Base-by-base conservation (phyloP, 306 rosid genomes). In the Dalbergia cochinchinensis region DNA sequence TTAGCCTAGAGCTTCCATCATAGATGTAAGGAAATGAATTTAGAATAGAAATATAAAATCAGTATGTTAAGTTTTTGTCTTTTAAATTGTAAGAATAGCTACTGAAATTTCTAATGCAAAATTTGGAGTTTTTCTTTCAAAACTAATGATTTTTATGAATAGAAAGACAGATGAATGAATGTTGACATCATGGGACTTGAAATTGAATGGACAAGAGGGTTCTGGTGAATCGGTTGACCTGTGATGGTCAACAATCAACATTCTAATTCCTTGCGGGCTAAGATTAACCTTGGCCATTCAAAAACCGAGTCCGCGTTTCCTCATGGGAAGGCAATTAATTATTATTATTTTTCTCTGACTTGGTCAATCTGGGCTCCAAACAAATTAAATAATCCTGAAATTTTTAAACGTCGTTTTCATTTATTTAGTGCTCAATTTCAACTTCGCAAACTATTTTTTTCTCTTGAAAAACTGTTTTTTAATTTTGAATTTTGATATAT, bases 221-320 rank as follows among this genome's bases (percentile, higher is more conserved):
- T 35, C 35, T 64, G 26, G 13, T 15, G 16, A 0, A 61, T 61
- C 0, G 44, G 45, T 34, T 14, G 45, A 63, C 20, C 34, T 12
- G 22, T 33, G 7, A 7, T n/a, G 16, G 76, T 71, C 63, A 51
- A 51, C 48, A n/a, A 31, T 51, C 62, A 51, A 53, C 26, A 33
- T 16, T 35, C 37, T 53, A 15, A 50, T 51, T 71, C 11, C 18
- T 1, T 6, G 44, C 6, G 0, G 11, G n/a, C 2, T 41, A 4
- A 4, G 15, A 54, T 35, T 16, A 60, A 71, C 54, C 37, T 39
- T 55, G 66, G 39, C 78, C 54, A 73, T 39, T 58, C 26, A 22
- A 5, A 15, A 61, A 47, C 54, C 33, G n/a, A 8, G 5, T 62
- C 61, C 47, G 4, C n/a, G 34, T 60, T 44, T 18, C 58, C 7